Base-by-base conservation (phyloP, 75 land plant species). In the Pseudotsuga menziesii region DNA sequence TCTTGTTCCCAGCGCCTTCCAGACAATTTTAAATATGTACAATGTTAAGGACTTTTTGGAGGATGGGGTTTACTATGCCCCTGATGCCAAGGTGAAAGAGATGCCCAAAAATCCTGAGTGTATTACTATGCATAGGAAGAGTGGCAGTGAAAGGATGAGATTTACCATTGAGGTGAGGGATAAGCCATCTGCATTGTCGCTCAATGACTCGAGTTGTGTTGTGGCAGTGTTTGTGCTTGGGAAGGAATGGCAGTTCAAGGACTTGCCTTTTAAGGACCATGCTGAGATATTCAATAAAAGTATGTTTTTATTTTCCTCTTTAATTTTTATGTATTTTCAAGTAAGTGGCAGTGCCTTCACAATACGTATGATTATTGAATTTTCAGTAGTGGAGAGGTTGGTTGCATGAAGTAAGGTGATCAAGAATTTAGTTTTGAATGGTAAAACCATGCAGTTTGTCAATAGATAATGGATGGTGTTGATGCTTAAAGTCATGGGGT, bases 231-330 rank as follows among this genome's bases (percentile, higher is more conserved):
- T 96, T 77, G 99, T 96, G 61, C 85, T 96, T 62, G 99, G 99
- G 56, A 96, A 96, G 78, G 97, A 93, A 80, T 96, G 99, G 99
- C 99, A 96, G 84, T 96, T 96, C 90, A 94, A 77, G n/a, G 99
- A 91, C 61, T 96, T 97, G 99, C 99, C 99, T 14, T 91, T 90
- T 73, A 90, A 92, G 81, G 94, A 94, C n/a, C n/a, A n/a, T n/a
- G n/a, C n/a, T n/a, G n/a, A n/a, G n/a, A n/a, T n/a, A n/a, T n/a
- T n/a, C n/a, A n/a, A n/a, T n/a, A n/a, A n/a, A n/a, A n/a, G n/a
- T n/a, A n/a, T n/a, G n/a, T n/a, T n/a, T n/a, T n/a, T n/a, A n/a
- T n/a, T n/a, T n/a, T n/a, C n/a, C n/a, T n/a, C n/a, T n/a, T n/a
- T n/a, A n/a, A n/a, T n/a, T n/a, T n/a, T n/a, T n/a, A n/a, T n/a